Conservation (phyloP, 768 basidiomycete genomes). For the Lyophyllum atratum region DNA sequence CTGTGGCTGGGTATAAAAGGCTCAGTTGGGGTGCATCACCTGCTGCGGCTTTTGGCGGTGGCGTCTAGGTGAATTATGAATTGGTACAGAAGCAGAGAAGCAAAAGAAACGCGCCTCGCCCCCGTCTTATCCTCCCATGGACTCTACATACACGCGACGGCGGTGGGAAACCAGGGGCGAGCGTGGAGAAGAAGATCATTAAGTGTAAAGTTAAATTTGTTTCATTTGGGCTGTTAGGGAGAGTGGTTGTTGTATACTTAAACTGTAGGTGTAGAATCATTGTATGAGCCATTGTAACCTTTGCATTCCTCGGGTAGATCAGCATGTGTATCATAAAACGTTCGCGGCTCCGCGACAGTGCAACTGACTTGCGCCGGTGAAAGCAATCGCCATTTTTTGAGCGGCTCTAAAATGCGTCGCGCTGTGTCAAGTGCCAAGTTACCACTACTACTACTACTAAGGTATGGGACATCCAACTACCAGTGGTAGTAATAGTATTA, state of each 20-base stretch:
- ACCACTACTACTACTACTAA: too few relatives aligned
- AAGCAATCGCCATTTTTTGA: too few relatives aligned
- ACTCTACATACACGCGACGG: not conserved
- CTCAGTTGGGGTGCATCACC: conserved; percentile 16
- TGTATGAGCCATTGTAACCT: not conserved
- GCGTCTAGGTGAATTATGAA: not conserved
- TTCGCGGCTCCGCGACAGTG: not conserved
- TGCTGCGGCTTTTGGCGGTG: not conserved
- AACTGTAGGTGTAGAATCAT: not conserved
- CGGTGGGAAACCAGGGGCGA: not conserved
- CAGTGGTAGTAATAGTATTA: too few relatives aligned
- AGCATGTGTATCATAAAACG: not conserved
- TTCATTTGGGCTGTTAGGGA: not conserved
- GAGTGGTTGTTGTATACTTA: not conserved
- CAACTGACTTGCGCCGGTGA: too few relatives aligned
- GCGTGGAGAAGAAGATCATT: not conserved
- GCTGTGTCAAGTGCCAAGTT: too few relatives aligned
- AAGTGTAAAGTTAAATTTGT: not conserved
- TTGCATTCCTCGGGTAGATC: too few relatives aligned
- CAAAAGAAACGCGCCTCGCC: not conserved
- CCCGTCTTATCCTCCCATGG: not conserved
- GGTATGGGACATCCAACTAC: too few relatives aligned
- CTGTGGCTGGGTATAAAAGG: conserved; percentile 14
- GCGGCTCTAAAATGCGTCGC: too few relatives aligned
- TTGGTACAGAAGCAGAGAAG: not conserved